Evolutionary conservation across 495 filamentous ascomycete species (phyloP).

Genomic region (Usnea hakonensis): DNA sequence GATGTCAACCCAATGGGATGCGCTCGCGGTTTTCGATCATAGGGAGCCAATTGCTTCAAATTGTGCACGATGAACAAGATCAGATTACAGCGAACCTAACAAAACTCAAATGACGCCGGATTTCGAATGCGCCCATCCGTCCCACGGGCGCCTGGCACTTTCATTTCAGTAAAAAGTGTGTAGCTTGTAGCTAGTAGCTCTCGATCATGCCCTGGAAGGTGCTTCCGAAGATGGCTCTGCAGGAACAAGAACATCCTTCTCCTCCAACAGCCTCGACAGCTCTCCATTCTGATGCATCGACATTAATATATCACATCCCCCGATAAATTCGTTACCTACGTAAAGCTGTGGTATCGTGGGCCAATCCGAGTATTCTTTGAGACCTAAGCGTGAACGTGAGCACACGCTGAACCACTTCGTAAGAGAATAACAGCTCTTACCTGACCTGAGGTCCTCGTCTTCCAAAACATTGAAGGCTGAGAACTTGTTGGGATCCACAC

Average conservation of each 20-base stretch:
- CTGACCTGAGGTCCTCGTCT: constrained; percentile 75
- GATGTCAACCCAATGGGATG: background rate
- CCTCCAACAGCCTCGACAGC: constrained; percentile 80
- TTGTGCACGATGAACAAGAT: background rate
- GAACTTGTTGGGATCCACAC: constrained; percentile 94
- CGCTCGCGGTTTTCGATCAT: background rate
- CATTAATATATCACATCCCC: constrained; percentile 93
- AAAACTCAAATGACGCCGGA: background rate
- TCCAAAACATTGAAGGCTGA: constrained; percentile 95
- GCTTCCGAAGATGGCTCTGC: constrained; percentile 28
- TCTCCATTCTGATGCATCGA: constrained; percentile 97
- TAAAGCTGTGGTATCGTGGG: constrained; percentile 97
- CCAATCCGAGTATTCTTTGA: constrained; percentile 99
- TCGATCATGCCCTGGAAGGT: background rate
- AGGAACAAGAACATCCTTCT: constrained; percentile 72
- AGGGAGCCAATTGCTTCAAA: background rate
- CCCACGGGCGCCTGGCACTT: background rate
- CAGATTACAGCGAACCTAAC: background rate
- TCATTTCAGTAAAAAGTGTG: background rate
- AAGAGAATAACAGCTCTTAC: constrained; percentile 42
- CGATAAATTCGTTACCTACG: constrained; percentile 89
- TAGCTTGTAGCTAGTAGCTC: background rate
- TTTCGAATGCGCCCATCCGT: background rate
- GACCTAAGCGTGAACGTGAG: constrained; percentile 48
- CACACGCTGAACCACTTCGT: background rate